Conservation (phyloP, 2,329 filamentous ascomycete genomes). For the Ceratocystis albifundus region DNA sequence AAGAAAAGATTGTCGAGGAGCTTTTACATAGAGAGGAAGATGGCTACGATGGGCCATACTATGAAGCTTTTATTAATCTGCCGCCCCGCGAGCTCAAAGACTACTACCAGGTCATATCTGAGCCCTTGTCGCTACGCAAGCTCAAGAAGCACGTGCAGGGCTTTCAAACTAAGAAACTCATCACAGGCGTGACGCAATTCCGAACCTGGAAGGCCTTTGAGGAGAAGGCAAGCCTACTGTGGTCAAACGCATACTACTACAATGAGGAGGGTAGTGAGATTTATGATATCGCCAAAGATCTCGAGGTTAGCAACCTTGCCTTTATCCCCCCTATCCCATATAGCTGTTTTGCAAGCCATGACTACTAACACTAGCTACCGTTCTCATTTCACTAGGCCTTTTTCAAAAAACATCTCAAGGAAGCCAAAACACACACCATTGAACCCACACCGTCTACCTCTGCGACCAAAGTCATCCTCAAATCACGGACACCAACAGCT, state of each 20-base stretch:
- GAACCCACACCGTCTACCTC: constrained; percentile 46
- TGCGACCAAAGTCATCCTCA: constrained; percentile 34
- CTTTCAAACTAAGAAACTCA: constrained; percentile 53
- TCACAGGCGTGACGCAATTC: constrained; percentile 55
- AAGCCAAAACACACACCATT: constrained; percentile 59
- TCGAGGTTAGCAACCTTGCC: constrained; percentile 49
- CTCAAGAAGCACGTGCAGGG: constrained; percentile 69
- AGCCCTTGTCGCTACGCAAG: constrained; percentile 66
- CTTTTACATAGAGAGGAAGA: constrained; percentile 57
- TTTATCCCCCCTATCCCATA: too few species aligned
- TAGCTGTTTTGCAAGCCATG: not conserved
- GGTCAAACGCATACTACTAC: constrained; percentile 78
- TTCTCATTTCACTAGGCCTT: constrained; percentile 35
- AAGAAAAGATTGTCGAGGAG: constrained; percentile 73
- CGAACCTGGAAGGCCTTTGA: constrained; percentile 76
- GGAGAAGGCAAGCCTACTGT: constrained; percentile 67
- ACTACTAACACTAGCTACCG: not conserved
- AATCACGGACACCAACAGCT: constrained; percentile 18
- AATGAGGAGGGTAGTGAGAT: constrained; percentile 89
- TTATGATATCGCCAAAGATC: constrained; percentile 60
- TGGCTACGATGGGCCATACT: constrained; percentile 56
- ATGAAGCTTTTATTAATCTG: constrained; percentile 64
- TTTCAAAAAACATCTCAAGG: constrained; percentile 55
- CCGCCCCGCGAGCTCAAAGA: constrained; percentile 66
- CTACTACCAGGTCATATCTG: constrained; percentile 74